phyloP scores from a whole-genome alignment of 805 yeast genomes.

The Saturnispora quitensis region DNA sequence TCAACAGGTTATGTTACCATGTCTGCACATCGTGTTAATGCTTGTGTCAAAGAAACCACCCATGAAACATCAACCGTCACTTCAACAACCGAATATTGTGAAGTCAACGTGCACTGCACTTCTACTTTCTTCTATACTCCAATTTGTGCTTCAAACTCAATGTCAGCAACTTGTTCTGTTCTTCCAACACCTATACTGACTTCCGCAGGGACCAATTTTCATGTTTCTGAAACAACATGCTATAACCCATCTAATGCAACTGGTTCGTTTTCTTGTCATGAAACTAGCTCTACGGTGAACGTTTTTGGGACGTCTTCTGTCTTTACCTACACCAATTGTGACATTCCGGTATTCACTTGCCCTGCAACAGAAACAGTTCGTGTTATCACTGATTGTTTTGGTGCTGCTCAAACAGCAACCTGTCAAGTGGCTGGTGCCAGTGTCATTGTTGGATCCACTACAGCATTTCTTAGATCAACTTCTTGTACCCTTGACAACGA shows the following conservation, averaged over 20 bases:
- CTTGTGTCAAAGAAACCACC: neutral
- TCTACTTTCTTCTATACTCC: slow-evolving; percentile 10
- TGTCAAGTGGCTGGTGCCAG: slow-evolving; percentile 2
- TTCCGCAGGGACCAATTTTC: slow-evolving; percentile 1
- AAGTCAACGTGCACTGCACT: slow-evolving; percentile 11
- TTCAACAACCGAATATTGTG: slow-evolving; percentile 13
- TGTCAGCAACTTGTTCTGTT: slow-evolving; percentile 10
- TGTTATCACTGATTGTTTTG: slow-evolving; percentile 5
- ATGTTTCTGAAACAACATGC: slow-evolving; percentile 12
- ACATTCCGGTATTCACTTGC: slow-evolving; percentile 9
- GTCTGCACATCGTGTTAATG: neutral
- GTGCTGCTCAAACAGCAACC: neutral
- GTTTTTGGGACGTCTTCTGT: neutral
- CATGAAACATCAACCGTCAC: slow-evolving; percentile 1
- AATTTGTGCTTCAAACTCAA: slow-evolving; percentile 8
- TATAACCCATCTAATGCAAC: slow-evolving; percentile 10
- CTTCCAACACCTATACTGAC: slow-evolving; percentile 5
- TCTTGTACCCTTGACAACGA: neutral
- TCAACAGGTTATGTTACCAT: neutral
- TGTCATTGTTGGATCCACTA: neutral
- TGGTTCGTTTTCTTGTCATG: slow-evolving; percentile 12
- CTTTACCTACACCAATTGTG: slow-evolving; percentile 12
- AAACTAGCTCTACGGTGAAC: slow-evolving; percentile 8
- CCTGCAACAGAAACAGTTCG: slow-evolving; percentile 1
- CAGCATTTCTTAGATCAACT: neutral